Evolutionary conservation across 805 yeast species (phyloP).

Genomic region (Cyberlindnera lachancei): DNA sequence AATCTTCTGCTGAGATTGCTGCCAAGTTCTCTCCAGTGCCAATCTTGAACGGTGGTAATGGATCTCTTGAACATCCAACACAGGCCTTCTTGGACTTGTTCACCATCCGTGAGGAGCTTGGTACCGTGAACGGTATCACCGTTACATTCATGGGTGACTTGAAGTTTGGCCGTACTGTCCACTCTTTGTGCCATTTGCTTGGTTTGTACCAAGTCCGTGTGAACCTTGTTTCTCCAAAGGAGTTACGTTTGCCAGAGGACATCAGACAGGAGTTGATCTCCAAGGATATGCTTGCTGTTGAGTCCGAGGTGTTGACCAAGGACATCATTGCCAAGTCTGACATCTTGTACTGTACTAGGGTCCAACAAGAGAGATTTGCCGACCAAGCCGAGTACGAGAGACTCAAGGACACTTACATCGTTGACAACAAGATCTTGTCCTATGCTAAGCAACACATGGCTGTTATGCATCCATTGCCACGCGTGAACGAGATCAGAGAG

Average conservation of each 20-base stretch:
- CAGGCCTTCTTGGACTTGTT: constrained; percentile 96
- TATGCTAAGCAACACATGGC: constrained; percentile 98
- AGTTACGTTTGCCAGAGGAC: constrained; percentile 73
- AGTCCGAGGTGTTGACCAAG: constrained; percentile 70
- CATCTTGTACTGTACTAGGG: constrained; percentile 95
- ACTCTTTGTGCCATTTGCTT: constrained; percentile 85
- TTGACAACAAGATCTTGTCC: constrained; percentile 84
- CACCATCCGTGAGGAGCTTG: constrained; percentile 97
- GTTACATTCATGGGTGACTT: constrained; percentile 99
- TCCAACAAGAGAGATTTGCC: constrained; percentile 92
- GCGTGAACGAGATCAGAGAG: constrained; percentile 92
- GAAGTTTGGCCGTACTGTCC: constrained; percentile 98
- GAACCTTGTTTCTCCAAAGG: constrained; percentile 87
- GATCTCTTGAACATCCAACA: constrained; percentile 96
- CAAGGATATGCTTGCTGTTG: constrained; percentile 64
- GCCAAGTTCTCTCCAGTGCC: constrained; percentile 97
- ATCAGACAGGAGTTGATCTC: constrained; percentile 58
- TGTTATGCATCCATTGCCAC: constrained; percentile 97
- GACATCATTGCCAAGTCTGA: constrained; percentile 86
- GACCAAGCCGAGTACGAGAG: constrained; percentile 72
- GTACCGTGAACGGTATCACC: constrained; percentile 96
- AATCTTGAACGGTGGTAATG: constrained; percentile 96
- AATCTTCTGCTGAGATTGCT: constrained; percentile 86
- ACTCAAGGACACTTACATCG: constrained; percentile 84
- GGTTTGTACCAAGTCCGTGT: constrained; percentile 89